Percentiles rank a stretch among this genome's conserved stretches.
Evolutionary conservation across 306 rosid genomes (phyloP).

Genomic region (Rosa rugosa): DNA sequence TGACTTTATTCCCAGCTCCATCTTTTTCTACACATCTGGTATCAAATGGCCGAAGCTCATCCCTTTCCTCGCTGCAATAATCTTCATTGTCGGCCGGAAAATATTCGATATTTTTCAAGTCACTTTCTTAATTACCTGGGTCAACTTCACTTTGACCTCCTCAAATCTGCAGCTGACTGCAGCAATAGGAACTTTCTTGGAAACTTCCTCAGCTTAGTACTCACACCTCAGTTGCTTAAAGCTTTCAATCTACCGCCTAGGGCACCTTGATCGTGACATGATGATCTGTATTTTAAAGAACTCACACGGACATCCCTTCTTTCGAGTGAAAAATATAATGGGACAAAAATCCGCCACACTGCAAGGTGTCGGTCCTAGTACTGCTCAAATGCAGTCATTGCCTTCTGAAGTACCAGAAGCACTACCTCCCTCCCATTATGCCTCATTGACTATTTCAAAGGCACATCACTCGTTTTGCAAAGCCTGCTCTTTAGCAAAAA

Average conservation of each 20-base stretch:
- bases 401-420: too few species aligned
- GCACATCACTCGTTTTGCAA: too few species aligned
- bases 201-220: neutral
- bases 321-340: too few species aligned
- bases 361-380: too few species aligned
- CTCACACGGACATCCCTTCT: too few species aligned
- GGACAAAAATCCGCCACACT: too few species aligned
- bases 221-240: neutral
- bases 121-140: neutral
- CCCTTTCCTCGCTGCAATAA: neutral
- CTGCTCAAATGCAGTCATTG: too few species aligned
- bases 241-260: neutral
- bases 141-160: neutral
- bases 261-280: too few species aligned
- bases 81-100: neutral
- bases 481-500: too few species aligned
- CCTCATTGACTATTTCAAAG: too few species aligned
- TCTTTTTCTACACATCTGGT: neutral
- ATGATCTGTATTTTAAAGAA: too few species aligned
- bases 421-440: too few species aligned
- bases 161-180: neutral
- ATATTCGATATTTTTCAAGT: neutral
- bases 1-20: neutral
- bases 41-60: neutral
- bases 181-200: neutral